These are phyloP conservation scores for Phaeodactylum tricornutum DNA, from an alignment of 108 stramenopile species.

Conservation along the genomic window DNA sequence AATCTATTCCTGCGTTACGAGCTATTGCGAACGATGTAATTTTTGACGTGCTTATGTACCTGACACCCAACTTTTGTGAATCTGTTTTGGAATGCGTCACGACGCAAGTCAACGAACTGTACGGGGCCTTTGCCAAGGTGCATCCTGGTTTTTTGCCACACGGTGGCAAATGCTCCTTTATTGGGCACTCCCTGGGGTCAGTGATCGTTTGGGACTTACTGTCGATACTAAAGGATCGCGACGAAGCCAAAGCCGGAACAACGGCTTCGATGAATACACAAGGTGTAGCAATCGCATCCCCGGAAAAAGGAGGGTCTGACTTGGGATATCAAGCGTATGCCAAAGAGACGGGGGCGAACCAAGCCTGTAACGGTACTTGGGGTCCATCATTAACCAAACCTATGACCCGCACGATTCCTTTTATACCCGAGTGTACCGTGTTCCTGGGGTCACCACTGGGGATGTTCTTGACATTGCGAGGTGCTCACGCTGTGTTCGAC, in stretches of 20 bases:
- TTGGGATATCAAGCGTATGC: conserved; percentile 39
- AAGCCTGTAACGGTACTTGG: conserved; percentile 42
- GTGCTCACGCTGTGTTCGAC: conserved; percentile 74
- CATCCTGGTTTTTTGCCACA: conserved; percentile 43
- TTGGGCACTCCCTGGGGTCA: conserved; percentile 80
- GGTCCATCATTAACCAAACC: conserved; percentile 54
- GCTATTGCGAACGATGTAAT: conserved; percentile 80
- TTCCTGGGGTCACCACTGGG: conserved; percentile 78
- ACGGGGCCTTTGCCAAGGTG: conserved; percentile 37
- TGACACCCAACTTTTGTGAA: conserved; percentile 70
- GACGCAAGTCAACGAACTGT: conserved; percentile 43
- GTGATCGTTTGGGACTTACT: conserved; percentile 86
- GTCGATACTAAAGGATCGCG: conserved; percentile 40
- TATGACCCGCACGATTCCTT: conserved; percentile 45
- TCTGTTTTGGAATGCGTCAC: conserved; percentile 67
- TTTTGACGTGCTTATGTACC: conserved; percentile 40
- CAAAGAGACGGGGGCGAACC: conserved; percentile 14
- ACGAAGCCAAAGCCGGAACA: neutral
- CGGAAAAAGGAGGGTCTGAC: neutral
- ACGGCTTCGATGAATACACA: neutral
- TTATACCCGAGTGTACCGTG: conserved; percentile 57
- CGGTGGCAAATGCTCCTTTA: conserved; percentile 53
- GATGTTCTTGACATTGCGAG: conserved; percentile 66
- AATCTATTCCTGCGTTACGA: conserved; percentile 65
- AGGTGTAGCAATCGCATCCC: neutral